phyloP scores from a whole-genome alignment of 2,329 filamentous ascomycete genomes.

The Xylariaceae sp. region DNA sequence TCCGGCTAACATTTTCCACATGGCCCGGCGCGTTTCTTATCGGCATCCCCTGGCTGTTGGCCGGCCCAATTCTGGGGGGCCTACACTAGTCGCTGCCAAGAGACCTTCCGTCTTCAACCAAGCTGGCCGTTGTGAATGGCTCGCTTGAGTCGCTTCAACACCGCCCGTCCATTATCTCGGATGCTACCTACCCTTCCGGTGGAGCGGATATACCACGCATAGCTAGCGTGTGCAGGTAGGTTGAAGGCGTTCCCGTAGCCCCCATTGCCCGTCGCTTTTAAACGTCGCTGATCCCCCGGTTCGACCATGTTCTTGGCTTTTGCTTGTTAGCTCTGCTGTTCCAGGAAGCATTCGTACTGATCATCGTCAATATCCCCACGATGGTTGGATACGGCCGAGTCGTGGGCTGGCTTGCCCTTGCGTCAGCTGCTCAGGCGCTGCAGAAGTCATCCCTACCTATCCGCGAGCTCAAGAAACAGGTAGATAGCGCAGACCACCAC shows the following conservation, averaged over 20 bases:
- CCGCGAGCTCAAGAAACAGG: conserved; percentile 31
- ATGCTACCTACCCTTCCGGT: conserved; percentile 10
- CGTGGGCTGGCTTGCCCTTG: conserved; percentile 23
- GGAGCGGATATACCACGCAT: background rate
- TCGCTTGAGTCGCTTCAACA: background rate
- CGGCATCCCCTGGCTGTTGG: background rate
- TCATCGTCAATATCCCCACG: conserved; percentile 7
- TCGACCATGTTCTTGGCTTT: conserved; percentile 5
- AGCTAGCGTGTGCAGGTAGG: background rate
- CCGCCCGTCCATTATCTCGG: background rate
- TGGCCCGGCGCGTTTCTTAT: background rate
- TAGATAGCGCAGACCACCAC: conserved; percentile 8
- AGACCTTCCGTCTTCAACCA: conserved; percentile 28
- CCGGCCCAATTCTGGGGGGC: background rate
- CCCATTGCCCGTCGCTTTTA: background rate
- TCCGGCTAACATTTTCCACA: background rate
- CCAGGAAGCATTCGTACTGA: conserved; percentile 10
- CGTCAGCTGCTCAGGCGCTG: conserved; percentile 25
- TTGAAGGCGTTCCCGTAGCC: background rate
- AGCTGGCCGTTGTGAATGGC: conserved; percentile 9
- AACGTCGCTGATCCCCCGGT: background rate
- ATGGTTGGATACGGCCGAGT: conserved; percentile 20
- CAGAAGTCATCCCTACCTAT: conserved; percentile 29
- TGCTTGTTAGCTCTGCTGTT: conserved; percentile 6
- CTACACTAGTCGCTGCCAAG: background rate